Evolutionary conservation across 2,329 filamentous ascomycete species (phyloP).

Genomic region (Exophiala oligosperma): DNA sequence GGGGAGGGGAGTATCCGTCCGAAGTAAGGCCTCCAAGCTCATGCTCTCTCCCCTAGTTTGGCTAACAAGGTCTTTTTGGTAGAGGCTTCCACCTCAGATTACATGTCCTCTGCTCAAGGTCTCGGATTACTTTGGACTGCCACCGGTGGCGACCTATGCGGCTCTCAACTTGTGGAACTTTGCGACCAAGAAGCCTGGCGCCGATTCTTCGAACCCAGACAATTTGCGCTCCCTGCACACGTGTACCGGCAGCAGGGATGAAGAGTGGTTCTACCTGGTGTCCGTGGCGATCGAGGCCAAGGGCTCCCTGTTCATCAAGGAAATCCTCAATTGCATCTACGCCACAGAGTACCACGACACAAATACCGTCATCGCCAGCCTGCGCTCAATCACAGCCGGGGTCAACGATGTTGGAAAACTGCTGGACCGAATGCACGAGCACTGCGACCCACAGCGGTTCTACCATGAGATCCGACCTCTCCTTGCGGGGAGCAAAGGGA

Average conservation of each 20-base stretch:
- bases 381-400: slow-evolving; percentile 43
- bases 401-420: slow-evolving; percentile 42
- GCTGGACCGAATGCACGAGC: slow-evolving; percentile 54
- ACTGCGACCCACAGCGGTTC: slow-evolving; percentile 50
- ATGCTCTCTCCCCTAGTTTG: not conserved
- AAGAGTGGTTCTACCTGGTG: slow-evolving; percentile 53
- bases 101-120: slow-evolving; percentile 40
- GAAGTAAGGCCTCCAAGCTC: slow-evolving; percentile 51
- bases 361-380: slow-evolving; percentile 35
- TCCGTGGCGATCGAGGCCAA: slow-evolving; percentile 55
- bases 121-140: slow-evolving; percentile 38
- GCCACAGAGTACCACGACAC: slow-evolving; percentile 42
- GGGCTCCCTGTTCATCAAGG: slow-evolving; percentile 47
- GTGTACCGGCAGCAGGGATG: slow-evolving; percentile 41
- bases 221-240: slow-evolving; percentile 37
- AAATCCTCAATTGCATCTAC: slow-evolving; percentile 49
- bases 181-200: slow-evolving; percentile 16
- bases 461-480: slow-evolving; percentile 55
- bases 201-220: slow-evolving; percentile 39
- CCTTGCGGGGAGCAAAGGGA: slow-evolving; percentile 50
- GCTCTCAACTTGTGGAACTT: slow-evolving; percentile 44
- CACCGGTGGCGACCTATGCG: slow-evolving; percentile 46
- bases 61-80: too few species aligned
- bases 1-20: slow-evolving; percentile 71
- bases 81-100: slow-evolving; percentile 37